Base-by-base conservation (phyloP, 2,329 filamentous ascomycete species). In the Alternaria sp. region DNA sequence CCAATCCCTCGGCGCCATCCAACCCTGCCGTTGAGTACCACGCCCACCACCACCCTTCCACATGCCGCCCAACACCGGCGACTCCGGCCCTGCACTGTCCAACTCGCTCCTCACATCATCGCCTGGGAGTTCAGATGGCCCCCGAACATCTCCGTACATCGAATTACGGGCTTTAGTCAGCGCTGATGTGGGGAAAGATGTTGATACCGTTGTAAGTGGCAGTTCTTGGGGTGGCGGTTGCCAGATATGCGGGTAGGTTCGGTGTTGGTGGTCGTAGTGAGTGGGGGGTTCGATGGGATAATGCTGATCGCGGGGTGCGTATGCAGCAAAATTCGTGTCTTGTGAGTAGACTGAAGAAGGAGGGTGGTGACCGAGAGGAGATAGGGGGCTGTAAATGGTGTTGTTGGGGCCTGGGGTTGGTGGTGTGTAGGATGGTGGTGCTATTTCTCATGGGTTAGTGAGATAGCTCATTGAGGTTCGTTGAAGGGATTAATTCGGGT, bases 161-260 rank as follows among this genome's bases (percentile, higher is more conserved):
- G 43, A 56, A n/a, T 61, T 51, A 20, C 47, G 58, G 4, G 20
- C 45, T 20, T 49, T 54, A 12, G 54, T 49, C 6, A 45, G 49
- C 25, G 37, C 21, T 25, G 47, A 51, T 18, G 53, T 55, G 6
- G 12, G 21, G 6, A 55, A 26, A 1, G 33, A 26, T 2, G 54
- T 20, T 6, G 55, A 50, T 2, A 37, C 18, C 1, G 44, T 55
- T 12, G 59, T 57, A 4, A 55, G 49, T 8, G 66, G 46, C 8
- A 71, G 58, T 57, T 71, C 68, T 15, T 71, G 69, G 0, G 63
- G 66, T 18, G 56, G 23, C 0, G 37, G 21, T 46, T 44, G 28
- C n/a, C 63, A 56, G 12, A 21, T 43, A 9, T 59, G 49, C 10
- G 60, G 37, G 11, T 41, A 41, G 37, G 15, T 41, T 5, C n/a